A percentile compares a stretch with the other conserved stretches of the same genome.
Evolutionary conservation across 164 flowering plant species (phyloP).

Genomic region (Malania oleifera): DNA sequence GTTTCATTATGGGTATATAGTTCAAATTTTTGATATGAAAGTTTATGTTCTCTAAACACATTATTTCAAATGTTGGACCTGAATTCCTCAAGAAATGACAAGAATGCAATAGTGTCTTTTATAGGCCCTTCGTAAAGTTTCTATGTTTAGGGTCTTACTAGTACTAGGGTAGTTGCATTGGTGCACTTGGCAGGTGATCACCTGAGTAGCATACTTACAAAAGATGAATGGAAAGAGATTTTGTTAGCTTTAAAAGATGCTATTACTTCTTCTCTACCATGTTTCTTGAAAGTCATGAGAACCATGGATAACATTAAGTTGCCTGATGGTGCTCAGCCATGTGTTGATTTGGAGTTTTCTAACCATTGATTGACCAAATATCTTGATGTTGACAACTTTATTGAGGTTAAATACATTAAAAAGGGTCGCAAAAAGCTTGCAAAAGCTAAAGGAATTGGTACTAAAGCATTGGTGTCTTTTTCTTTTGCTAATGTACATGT

Average conservation of each 20-base stretch:
- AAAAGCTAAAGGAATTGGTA: too few relatives aligned
- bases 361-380: conserved; percentile 46
- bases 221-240: conserved; percentile 77
- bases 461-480: too few relatives aligned
- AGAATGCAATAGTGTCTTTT: too few relatives aligned
- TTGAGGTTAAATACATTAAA: too few relatives aligned
- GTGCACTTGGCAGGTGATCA: conserved; percentile 57
- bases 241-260: conserved; percentile 64
- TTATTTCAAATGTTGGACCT: too few relatives aligned
- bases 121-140: too few relatives aligned
- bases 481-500: too few relatives aligned
- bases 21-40: too few relatives aligned
- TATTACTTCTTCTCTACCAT: conserved; percentile 56
- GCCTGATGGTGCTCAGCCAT: conserved; percentile 36
- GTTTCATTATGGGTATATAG: too few relatives aligned
- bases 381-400: conserved; percentile 71
- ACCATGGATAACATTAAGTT: conserved; percentile 61
- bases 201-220: conserved; percentile 53
- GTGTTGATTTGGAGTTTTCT: conserved; percentile 46
- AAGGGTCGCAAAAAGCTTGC: too few relatives aligned
- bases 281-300: conserved; percentile 50
- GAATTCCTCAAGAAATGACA: too few relatives aligned
- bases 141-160: conserved; percentile 64
- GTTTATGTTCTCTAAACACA: too few relatives aligned
- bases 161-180: conserved; percentile 72